Evolutionary conservation across 2,329 filamentous ascomycete genomes (phyloP), one percentile per base, ranked within the genome.

Genomic region (Alternaria brassicae): DNA sequence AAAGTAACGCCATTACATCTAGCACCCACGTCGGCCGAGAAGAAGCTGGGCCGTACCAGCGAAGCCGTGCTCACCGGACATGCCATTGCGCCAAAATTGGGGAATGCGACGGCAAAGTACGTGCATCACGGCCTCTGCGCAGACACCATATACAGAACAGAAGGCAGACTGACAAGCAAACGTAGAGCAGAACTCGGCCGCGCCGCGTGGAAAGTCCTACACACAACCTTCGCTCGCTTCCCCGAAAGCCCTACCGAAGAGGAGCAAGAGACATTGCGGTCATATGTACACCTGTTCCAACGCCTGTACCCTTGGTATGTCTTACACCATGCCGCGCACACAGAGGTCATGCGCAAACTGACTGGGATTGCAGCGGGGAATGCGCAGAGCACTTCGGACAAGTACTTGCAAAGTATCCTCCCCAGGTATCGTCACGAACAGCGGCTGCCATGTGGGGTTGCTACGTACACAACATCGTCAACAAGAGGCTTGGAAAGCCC

Each of bases 31-130:
- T 34, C 55, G 39, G 60, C 58, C 49, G 62, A 66, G 41, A 54
- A 64, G 44, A 59, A 59, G 48, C 50, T 69, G 45, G 56, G 61
- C 49, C 58, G 61, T 62, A 58, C 61, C 21, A 72, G 74, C 57
- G 66, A 65, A 36, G 62, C 72, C 10, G 65, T 73, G 36, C 81
- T 92, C 21, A 82, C 84, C 17, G 91, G 90, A 56, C 87, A 87
- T 55, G 89, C 88, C 3, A 94, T 93, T 70, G 91, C 91, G 50
- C 89, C 91, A 1, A 93, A 92, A 79, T 81, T 95, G 53, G 91
- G 91, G 72, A 95, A 95, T 78, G 91, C 89, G 60, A 95, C 91
- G 6, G 82, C 87, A 53, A 95, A 94, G 76, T 78, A 76, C 36
- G 76, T 73, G 32, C 51, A 58, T 54, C 58, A 59, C 62, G 40